Base-by-base conservation (phyloP, 2,329 filamentous ascomycete species). In the Fusarium palustre region DNA sequence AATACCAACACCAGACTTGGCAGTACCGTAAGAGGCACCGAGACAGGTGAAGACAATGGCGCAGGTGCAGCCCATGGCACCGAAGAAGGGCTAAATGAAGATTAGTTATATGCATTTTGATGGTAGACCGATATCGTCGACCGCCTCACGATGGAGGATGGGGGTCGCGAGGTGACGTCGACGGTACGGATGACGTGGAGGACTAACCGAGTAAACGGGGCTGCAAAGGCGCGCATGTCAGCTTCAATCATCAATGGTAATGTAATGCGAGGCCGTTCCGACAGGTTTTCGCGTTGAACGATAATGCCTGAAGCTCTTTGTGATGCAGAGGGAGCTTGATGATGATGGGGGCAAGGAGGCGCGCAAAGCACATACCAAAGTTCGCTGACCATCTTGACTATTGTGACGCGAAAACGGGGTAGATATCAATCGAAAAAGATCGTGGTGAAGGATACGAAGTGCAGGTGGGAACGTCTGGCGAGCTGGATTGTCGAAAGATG, bases 1-100 rank as follows among this genome's bases (percentile, higher is more conserved):
- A 80, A 99, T 97, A 88, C 96, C 96, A 76, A 98, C 96, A 86
- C 96, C 96, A 79, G 96, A 97, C 90, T 99, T 99, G 81, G 96
- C 96, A 76, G 96, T 99, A 84, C 96, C 96, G 85, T 98, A 99
- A 75, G 96, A 94, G 79, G 96, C 96, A 81, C 96, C 94, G 76
- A 97, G 91, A 84, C 93, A 97, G 81, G 94, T 97, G 88, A 97
- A 97, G 79, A 97, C 92, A 79, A 97, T 97, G 83, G 94, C 93
- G 90, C 92, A 77, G 91, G 94, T 96, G 89, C 94, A 97, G 82
- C 94, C 94, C 92, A 97, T 96, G 81, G 93, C 94, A 85, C 94
- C 94, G 79, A 97, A 97, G 87, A 97, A 97, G 84, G 94, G 86
- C 87, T 89, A 77, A 52, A 67, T 46, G n/a, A 63, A 60, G 45